A percentile compares a stretch with the other conserved stretches of the same genome.
These are phyloP conservation scores for Chlamydomonas sp. DNA, from an alignment of 139 green algal species.

Conservation along the genomic window DNA sequence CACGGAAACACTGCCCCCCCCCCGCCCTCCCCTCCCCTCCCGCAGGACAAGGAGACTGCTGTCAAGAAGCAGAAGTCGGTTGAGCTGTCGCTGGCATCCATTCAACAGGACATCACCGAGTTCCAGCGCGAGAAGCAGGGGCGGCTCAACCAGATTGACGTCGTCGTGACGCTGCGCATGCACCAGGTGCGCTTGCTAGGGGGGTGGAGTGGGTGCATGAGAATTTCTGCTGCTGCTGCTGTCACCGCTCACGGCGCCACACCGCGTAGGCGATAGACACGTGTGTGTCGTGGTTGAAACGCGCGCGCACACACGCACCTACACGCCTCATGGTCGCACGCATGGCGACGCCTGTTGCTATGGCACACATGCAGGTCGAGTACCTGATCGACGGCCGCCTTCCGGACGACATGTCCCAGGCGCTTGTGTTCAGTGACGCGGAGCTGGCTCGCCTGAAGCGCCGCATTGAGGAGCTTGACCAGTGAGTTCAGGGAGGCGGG, in stretches of 20 bases:
- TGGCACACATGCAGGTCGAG: too few species aligned
- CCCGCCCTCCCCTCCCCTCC: too few species aligned
- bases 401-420: constrained; percentile 47
- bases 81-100: constrained; percentile 49
- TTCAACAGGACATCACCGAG: constrained; percentile 57
- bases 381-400: constrained; percentile 55
- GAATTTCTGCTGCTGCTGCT: too few species aligned
- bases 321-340: too few species aligned
- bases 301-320: too few species aligned
- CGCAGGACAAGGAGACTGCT: constrained; percentile 62
- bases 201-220: background rate
- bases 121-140: constrained; percentile 83
- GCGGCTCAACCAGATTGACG: constrained; percentile 64
- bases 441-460: constrained; percentile 47
- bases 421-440: constrained; percentile 57
- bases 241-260: too few species aligned
- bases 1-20: too few species aligned
- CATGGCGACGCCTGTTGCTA: too few species aligned
- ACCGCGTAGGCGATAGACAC: too few species aligned
- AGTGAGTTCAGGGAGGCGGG: too few species aligned
- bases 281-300: too few species aligned
- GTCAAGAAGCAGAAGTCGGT: constrained; percentile 66
- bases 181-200: too few species aligned
- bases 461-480: constrained; percentile 49
- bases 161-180: constrained; percentile 50